phyloP scores from a whole-genome alignment of 139 green algal species.

The Chlorella sp. region DNA sequence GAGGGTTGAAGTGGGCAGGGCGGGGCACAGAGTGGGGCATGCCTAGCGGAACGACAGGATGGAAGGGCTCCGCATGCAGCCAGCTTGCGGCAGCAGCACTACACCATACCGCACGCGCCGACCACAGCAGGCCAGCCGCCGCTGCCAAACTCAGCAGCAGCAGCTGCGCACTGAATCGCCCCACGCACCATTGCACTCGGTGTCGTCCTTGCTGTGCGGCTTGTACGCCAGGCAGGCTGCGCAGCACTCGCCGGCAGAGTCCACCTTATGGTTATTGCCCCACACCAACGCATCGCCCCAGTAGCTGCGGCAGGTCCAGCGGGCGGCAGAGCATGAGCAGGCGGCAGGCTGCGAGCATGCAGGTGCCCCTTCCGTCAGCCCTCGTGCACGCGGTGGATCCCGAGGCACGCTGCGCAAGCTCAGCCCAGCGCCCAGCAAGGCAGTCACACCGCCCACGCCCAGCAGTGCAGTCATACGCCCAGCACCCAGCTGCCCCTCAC shows the following conservation, averaged over 20 bases:
- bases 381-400: too few relatives aligned
- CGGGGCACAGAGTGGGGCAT: neutral
- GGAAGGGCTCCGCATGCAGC: neutral
- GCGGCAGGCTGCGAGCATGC: neutral
- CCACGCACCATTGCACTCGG: slow-evolving; percentile 72
- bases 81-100: neutral
- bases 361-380: too few relatives aligned
- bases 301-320: slow-evolving; percentile 54
- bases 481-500: neutral
- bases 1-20: too few relatives aligned
- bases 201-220: slow-evolving; percentile 52
- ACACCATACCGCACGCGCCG: neutral
- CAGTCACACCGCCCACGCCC: neutral
- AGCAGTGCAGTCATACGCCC: neutral
- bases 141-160: neutral
- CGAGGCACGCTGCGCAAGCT: neutral
- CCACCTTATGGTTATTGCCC: slow-evolving; percentile 58
- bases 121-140: neutral
- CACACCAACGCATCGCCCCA: slow-evolving; percentile 82
- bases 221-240: slow-evolving; percentile 54
- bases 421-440: too few relatives aligned
- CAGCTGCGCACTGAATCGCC: neutral
- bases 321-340: neutral
- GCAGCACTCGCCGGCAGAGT: slow-evolving; percentile 69
- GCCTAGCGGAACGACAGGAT: neutral